These are phyloP conservation scores for Pleurotus pulmonarius DNA, from an alignment of 768 basidiomycete genomes.

Conservation along the genomic window DNA sequence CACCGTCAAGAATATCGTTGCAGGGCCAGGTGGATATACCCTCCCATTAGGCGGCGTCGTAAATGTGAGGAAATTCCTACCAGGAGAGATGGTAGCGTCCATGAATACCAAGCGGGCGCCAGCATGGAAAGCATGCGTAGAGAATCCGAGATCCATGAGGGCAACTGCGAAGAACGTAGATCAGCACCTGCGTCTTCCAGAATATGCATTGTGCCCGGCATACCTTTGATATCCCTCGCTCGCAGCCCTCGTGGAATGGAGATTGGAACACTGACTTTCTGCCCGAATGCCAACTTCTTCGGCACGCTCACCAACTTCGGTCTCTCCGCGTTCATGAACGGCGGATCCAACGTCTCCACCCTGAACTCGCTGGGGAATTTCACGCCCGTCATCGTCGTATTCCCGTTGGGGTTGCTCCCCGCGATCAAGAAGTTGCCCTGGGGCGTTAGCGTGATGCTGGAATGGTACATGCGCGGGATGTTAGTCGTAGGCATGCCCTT, in stretches of 20 bases:
- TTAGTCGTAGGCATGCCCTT: conserved; percentile 21
- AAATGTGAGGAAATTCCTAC: conserved; percentile 24
- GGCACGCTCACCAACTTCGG: conserved; percentile 22
- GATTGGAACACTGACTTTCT: conserved; percentile 27
- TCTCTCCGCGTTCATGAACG: conserved; percentile 22
- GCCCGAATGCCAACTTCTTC: conserved; percentile 23
- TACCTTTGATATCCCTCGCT: conserved; percentile 14
- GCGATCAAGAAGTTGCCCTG: conserved; percentile 20
- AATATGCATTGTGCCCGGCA: not conserved
- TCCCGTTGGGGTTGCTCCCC: conserved; percentile 29
- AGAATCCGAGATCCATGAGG: conserved; percentile 32
- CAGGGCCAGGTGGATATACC: conserved; percentile 29
- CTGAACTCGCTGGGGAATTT: conserved; percentile 18
- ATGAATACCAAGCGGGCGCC: conserved; percentile 29
- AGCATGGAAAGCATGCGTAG: conserved; percentile 32
- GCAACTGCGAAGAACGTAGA: conserved; percentile 18
- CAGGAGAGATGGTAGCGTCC: conserved; percentile 21
- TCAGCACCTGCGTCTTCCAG: not conserved
- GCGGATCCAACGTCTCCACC: conserved; percentile 27
- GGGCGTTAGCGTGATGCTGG: conserved; percentile 27
- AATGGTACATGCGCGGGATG: conserved; percentile 31
- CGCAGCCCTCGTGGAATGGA: conserved; percentile 20
- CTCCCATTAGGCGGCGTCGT: conserved; percentile 31
- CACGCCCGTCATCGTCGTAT: conserved; percentile 5
- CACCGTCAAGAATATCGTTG: conserved; percentile 12